Evolutionary conservation across 1,284 basidiomycete species (phyloP), one percentile per base, ranked within the genome.

Genomic region (Heterobasidion occidentale): DNA sequence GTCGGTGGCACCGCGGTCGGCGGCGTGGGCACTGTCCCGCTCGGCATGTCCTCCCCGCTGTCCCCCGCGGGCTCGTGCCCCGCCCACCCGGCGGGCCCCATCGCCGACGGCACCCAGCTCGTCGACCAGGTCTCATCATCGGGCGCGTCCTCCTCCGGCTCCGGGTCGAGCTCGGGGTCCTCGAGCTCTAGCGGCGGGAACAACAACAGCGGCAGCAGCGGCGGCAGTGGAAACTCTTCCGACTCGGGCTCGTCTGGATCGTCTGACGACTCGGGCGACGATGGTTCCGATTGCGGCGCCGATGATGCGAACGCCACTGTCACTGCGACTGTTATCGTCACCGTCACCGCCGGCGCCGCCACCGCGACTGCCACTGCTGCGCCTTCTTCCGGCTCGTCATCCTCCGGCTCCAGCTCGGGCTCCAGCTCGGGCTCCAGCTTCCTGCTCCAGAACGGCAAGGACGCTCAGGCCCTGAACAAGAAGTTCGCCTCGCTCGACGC

Each of bases 81-180:
- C 35, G 74, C 73, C 7, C 63, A 73, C 59, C 60, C 71, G 3
- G 57, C 58, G 14, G 73, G 73, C 2, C 72, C 74, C 50, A 67
- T 76, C 48, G 55, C 80, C 1, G 81, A 82, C 63, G 81, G 82
- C 44, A 61, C 66, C 11, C 81, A 83, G 66, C 71, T 84, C 27
- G 69, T 68, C 51, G 71, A 71, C 58, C 42, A 36, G 15, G 58
- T 60, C 20, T 44, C 51, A 0, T 52, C 55, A 12, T 53, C 59
- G 20, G 58, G 57, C 8, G 49, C 47, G 11, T 36, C 54, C 14
- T 56, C 57, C 35, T n/a, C 46, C 11, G n/a, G 12, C 46, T 4
- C 17, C 27, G n/a, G 12, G 11, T 48, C 46, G 27, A 14, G 14
- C 17, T 7, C 46, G 19, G 11, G 17, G 0, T 20, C 46, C 11